Base-by-base conservation (phyloP, 768 basidiomycete genomes). In the Termitomyces sp. region DNA sequence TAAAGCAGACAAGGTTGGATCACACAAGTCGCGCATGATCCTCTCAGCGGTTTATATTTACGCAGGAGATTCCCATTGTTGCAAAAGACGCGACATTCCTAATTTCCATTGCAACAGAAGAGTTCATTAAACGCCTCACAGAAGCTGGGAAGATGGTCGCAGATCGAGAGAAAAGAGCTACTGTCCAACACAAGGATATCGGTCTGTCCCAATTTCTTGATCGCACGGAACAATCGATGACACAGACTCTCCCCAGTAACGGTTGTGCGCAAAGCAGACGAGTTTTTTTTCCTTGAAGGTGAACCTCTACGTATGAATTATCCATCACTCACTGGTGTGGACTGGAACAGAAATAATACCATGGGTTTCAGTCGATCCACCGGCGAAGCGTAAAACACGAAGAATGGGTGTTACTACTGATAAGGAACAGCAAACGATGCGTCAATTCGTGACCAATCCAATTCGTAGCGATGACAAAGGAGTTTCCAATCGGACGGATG, bases 91-190 rank as follows among this genome's bases (percentile, higher is more conserved):
- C 91, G 23, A 80, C 83, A 0, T 84, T 91, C 62, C 70, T 93
- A 59, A 86, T 95, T 46, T 84, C 89, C 21, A 73, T 92, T 28
- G 92, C 92, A 5, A 86, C 94, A 54, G 94, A 96, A 70, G 87
- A 92, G 68, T 95, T 96, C 61, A 86, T 95, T 52, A 85, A 82
- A 67, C 79, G 85, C 50, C 71, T 95, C 30, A 78, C 81, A 33
- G 82, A 87, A 55, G 87, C 89, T 6, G 82, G 81, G n/a, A 84
- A 89, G 60, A 78, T 74, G 52, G 78, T 84, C 14, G 90, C 93
- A 5, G 78, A 81, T 56, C 73, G 82, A 52, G 91, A 94, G 59
- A 86, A 83, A 61, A 74, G 93, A 58, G 69, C 82, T 30, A 93
- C 85, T 0, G 81, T 94, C 17, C 89, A 91, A 66, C 80, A 89